Conservation (phyloP, 2,329 filamentous ascomycete species). For the Elsinoe batatas region DNA sequence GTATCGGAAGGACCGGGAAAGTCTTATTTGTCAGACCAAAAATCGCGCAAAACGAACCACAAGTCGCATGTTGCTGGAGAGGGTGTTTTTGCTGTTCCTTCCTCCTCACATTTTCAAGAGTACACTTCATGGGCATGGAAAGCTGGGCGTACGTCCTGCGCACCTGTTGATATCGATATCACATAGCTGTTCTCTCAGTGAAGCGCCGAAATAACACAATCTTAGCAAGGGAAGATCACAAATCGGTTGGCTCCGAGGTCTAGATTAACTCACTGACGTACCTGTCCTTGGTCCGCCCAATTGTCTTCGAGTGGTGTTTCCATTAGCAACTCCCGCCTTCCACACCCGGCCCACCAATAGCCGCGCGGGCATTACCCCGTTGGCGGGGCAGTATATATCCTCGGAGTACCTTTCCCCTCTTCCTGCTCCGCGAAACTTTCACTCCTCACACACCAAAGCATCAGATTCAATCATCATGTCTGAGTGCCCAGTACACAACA, state of each 20-base stretch:
- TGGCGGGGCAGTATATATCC: conserved; percentile 7
- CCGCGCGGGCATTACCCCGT: conserved; percentile 10
- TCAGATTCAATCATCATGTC: conserved; percentile 7
- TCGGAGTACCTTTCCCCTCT: not conserved
- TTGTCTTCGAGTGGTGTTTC: conserved; percentile 7
- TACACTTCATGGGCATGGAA: not conserved
- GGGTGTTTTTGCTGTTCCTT: not conserved
- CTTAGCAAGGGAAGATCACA: not conserved
- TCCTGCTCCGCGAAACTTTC: not conserved
- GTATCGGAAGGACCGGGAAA: conserved; percentile 6
- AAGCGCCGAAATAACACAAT: not conserved
- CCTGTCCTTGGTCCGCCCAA: not conserved
- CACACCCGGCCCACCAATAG: conserved; percentile 9
- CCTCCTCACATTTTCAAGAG: not conserved
- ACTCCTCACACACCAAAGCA: not conserved
- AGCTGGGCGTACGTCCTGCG: not conserved
- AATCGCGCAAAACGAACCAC: conserved; percentile 5
- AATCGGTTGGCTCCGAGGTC: conserved; percentile 8
- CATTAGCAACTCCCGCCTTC: conserved; percentile 12
- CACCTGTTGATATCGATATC: not conserved
- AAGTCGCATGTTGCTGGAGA: not conserved
- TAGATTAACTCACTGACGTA: conserved; percentile 6
- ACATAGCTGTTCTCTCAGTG: not conserved
- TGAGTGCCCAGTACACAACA: conserved; percentile 24
- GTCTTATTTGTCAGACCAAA: conserved; percentile 11